Evolutionary conservation across 2,329 filamentous ascomycete species (phyloP).

Genomic region (Trichoderma sp.): DNA sequence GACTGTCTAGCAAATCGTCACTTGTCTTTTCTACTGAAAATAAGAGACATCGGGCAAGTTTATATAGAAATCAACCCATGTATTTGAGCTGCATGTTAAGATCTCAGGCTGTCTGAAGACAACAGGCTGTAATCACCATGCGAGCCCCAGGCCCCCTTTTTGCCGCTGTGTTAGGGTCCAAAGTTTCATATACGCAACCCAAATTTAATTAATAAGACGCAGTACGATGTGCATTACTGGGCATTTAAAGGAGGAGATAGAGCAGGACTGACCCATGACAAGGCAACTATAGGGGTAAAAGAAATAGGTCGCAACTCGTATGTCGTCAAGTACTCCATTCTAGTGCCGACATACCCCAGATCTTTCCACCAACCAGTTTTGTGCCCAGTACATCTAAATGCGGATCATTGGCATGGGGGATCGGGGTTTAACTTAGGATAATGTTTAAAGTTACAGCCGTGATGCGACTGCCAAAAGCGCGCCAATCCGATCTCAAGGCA

Average conservation of each 20-base stretch:
- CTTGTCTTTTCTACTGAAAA: neutral
- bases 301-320: neutral
- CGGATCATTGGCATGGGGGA: neutral
- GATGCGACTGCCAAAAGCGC: conserved; percentile 12
- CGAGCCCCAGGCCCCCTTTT: neutral
- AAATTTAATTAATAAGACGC: neutral
- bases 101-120: conserved; percentile 7
- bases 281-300: neutral
- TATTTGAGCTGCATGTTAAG: neutral
- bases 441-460: neutral
- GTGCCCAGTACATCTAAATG: neutral
- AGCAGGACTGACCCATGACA: neutral
- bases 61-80: conserved; percentile 1
- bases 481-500: conserved; percentile 10
- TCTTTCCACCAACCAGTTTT: conserved; percentile 17
- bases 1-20: neutral
- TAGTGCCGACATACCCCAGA: neutral
- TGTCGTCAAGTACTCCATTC: neutral
- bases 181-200: neutral
- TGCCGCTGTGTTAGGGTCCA: neutral
- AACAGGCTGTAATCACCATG: conserved; percentile 1
- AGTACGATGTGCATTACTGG: neutral
- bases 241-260: neutral
- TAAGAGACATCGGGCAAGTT: neutral
- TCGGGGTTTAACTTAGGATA: neutral